These are phyloP conservation scores for Alternaria rosae DNA, from an alignment of 2,329 filamentous ascomycete species.

Conservation along the genomic window DNA sequence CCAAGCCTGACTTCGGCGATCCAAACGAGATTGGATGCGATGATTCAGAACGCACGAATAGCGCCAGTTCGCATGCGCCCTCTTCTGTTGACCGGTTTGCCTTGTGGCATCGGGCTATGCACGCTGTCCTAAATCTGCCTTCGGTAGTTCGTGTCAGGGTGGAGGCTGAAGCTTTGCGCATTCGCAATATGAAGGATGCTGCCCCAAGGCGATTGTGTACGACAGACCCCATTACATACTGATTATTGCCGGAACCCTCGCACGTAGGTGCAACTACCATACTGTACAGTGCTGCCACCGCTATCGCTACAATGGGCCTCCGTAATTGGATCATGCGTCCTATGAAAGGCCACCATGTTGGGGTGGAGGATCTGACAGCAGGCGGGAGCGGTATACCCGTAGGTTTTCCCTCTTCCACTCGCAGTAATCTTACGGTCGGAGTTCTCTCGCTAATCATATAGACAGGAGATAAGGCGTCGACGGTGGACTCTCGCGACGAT, in stretches of 20 bases:
- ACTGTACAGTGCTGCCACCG: not conserved
- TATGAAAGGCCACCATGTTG: slow-evolving; percentile 39
- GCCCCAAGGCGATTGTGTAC: slow-evolving; percentile 7
- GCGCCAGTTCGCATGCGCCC: slow-evolving; percentile 1
- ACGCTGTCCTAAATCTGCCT: slow-evolving; percentile 1
- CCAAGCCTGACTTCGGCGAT: slow-evolving; percentile 13
- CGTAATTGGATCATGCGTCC: slow-evolving; percentile 43
- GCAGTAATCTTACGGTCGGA: not conserved
- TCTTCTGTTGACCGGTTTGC: slow-evolving; percentile 26
- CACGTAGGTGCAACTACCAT: not conserved
- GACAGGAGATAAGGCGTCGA: slow-evolving; percentile 34
- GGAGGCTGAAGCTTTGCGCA: slow-evolving; percentile 28
- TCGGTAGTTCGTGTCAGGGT: slow-evolving; percentile 1
- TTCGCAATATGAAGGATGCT: slow-evolving; percentile 20
- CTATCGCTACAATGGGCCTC: slow-evolving; percentile 30
- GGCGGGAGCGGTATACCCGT: slow-evolving; percentile 44
- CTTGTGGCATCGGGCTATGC: slow-evolving; percentile 12
- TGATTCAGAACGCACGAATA: not conserved
- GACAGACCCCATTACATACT: slow-evolving; percentile 3
- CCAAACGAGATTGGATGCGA: slow-evolving; percentile 4
- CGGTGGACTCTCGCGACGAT: slow-evolving; percentile 46
- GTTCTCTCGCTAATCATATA: not conserved
- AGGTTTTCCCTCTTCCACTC: slow-evolving; percentile 6
- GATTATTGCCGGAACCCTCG: not conserved
- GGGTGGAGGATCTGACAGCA: slow-evolving; percentile 41